Evolutionary conservation across 257 asterid genomes (phyloP).

Genomic region (Fraxinus quadrangulata): DNA sequence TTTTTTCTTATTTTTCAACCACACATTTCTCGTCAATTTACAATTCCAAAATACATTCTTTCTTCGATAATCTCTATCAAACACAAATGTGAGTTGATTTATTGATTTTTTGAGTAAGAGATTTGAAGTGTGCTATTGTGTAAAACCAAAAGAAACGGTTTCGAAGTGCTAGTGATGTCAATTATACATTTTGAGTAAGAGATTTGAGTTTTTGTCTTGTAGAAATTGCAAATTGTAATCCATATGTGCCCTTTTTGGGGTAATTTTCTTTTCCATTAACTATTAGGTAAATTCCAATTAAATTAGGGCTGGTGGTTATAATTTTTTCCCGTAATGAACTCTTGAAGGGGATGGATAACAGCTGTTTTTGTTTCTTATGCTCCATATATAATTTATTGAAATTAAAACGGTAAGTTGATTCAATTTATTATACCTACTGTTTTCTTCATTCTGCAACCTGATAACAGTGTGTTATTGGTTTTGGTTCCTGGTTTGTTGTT

Average conservation of each 20-base stretch:
- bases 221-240: neutral
- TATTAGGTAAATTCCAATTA: neutral
- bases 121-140: slow-evolving; percentile 5
- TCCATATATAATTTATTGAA: neutral
- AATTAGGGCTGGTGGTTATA: too few species aligned
- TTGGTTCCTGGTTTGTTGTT: neutral
- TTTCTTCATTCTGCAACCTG: neutral
- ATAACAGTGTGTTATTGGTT: neutral
- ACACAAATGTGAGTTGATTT: neutral
- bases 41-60: too few species aligned
- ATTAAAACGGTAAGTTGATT: neutral
- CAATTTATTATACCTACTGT: neutral
- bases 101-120: neutral
- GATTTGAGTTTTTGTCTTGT: neutral
- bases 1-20: too few species aligned
- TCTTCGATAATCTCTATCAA: too few species aligned
- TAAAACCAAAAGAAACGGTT: neutral
- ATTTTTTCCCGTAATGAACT: too few species aligned
- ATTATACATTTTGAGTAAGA: too few species aligned
- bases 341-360: too few species aligned
- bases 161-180: neutral
- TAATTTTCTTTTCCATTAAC: too few species aligned
- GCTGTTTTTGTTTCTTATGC: neutral
- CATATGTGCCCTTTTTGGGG: neutral
- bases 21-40: too few species aligned